These are phyloP conservation scores for Solanum hybrid DNA, from an alignment of 305 asterid genomes.

Conservation along the genomic window DNA sequence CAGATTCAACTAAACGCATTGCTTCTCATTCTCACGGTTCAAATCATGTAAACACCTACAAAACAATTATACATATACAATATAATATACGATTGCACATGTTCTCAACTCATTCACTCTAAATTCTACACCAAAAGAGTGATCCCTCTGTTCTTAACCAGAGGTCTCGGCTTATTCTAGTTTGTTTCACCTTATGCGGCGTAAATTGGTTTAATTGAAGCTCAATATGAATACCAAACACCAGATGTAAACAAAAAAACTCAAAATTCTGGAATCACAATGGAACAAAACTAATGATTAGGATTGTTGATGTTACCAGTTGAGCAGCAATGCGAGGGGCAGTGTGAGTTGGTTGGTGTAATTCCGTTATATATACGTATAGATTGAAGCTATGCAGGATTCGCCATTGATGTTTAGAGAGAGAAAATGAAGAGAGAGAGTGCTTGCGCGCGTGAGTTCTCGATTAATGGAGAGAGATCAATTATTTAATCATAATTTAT, in stretches of 20 bases:
- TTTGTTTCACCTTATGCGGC: not conserved
- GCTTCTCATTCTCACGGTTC: not conserved
- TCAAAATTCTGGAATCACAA: not conserved
- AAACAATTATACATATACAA: not conserved
- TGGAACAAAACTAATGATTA: not conserved
- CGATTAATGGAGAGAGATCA: not conserved
- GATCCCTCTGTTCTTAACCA: not conserved
- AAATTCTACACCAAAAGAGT: not conserved
- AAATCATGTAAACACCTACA: not conserved
- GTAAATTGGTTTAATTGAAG: not conserved
- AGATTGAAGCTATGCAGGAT: not conserved
- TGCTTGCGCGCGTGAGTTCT: not conserved
- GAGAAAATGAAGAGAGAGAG: not conserved
- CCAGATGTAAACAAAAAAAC: not conserved
- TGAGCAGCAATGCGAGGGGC: not conserved
- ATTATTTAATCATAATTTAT: not conserved
- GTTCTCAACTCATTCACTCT: not conserved
- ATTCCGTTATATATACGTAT: not conserved
- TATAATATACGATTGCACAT: not conserved
- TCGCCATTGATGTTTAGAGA: not conserved
- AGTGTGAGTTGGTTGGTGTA: not conserved
- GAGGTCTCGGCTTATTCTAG: not conserved
- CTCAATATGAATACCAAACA: not conserved
- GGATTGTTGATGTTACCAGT: not conserved
- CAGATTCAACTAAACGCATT: not conserved